Conservation (phyloP, 148 eudicot genomes). For the Talinum fruticosum region DNA sequence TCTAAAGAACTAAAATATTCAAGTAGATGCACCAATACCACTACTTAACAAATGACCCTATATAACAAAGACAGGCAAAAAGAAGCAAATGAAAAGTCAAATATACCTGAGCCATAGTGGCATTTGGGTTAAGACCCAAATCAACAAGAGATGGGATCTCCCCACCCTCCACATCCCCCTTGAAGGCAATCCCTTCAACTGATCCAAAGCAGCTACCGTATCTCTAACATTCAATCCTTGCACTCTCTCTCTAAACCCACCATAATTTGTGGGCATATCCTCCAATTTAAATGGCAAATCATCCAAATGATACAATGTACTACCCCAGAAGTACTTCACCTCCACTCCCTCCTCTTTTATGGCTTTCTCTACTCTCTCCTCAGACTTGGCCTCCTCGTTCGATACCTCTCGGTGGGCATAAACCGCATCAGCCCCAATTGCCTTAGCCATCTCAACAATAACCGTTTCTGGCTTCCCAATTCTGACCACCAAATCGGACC, state of each 20-base stretch:
- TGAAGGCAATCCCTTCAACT: conserved; percentile 70
- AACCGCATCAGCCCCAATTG: conserved; percentile 74
- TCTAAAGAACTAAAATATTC: background rate
- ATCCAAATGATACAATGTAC: conserved; percentile 90
- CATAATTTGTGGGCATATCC: conserved; percentile 88
- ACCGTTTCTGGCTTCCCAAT: conserved; percentile 83
- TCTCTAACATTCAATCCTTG: conserved; percentile 75
- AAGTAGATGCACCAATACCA: background rate
- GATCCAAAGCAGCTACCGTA: conserved; percentile 74
- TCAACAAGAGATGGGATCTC: conserved; percentile 78
- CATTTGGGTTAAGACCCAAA: conserved; percentile 81
- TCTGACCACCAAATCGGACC: conserved; percentile 87
- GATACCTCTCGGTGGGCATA: conserved; percentile 81
- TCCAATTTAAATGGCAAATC: conserved; percentile 85
- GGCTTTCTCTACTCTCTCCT: conserved; percentile 60
- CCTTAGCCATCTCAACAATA: conserved; percentile 68
- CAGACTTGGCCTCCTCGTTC: conserved; percentile 70
- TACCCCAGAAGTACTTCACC: conserved; percentile 96
- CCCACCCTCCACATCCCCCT: conserved; percentile 82
- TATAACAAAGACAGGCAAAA: background rate
- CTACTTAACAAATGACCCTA: background rate
- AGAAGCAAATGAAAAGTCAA: too few relatives aligned
- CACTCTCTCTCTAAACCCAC: conserved; percentile 86
- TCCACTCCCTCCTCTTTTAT: conserved; percentile 87
- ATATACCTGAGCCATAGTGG: conserved; percentile 64